Evolutionary conservation across 1,284 basidiomycete species (phyloP).

Genomic region (Xanthoconium separans): DNA sequence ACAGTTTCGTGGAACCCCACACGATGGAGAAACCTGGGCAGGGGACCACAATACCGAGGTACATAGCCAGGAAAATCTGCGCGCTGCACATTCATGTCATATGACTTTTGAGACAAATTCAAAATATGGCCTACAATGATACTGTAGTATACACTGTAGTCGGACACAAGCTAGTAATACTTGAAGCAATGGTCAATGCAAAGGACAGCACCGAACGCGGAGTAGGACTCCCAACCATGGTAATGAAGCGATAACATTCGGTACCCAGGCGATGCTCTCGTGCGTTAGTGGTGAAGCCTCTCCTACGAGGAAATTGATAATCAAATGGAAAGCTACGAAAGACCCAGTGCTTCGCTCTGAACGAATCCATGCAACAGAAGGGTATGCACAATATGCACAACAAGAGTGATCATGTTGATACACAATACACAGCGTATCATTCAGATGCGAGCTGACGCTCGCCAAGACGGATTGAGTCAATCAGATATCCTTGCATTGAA

Average conservation of each 20-base stretch:
- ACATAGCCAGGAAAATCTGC: slow-evolving; percentile 62
- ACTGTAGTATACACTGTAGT: slow-evolving; percentile 58
- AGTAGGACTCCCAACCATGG: slow-evolving; percentile 43
- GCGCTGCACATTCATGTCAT: slow-evolving; percentile 29
- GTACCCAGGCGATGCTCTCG: slow-evolving; percentile 66
- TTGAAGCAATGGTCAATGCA: slow-evolving; percentile 44
- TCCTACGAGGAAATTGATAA: slow-evolving; percentile 62
- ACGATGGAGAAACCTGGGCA: slow-evolving; percentile 39
- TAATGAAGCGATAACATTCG: slow-evolving; percentile 66
- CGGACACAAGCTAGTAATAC: slow-evolving; percentile 51
- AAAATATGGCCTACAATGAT: slow-evolving; percentile 39
- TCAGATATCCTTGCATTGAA: slow-evolving; percentile 65
- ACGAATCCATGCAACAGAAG: not conserved
- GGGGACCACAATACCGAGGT: slow-evolving; percentile 61
- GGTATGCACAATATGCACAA: slow-evolving; percentile 42
- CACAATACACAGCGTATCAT: slow-evolving; percentile 69
- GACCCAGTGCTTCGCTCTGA: slow-evolving; percentile 7
- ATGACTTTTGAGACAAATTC: not conserved
- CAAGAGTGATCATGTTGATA: slow-evolving; percentile 73
- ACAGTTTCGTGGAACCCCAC: slow-evolving; percentile 35
- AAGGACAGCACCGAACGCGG: slow-evolving; percentile 39
- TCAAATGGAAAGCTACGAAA: slow-evolving; percentile 52
- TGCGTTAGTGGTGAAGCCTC: slow-evolving; percentile 30
- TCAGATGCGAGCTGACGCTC: slow-evolving; percentile 50
- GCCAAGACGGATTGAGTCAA: slow-evolving; percentile 65